Evolutionary conservation across 805 yeast species (phyloP).

Genomic region (Metschnikowia vanudenii): DNA sequence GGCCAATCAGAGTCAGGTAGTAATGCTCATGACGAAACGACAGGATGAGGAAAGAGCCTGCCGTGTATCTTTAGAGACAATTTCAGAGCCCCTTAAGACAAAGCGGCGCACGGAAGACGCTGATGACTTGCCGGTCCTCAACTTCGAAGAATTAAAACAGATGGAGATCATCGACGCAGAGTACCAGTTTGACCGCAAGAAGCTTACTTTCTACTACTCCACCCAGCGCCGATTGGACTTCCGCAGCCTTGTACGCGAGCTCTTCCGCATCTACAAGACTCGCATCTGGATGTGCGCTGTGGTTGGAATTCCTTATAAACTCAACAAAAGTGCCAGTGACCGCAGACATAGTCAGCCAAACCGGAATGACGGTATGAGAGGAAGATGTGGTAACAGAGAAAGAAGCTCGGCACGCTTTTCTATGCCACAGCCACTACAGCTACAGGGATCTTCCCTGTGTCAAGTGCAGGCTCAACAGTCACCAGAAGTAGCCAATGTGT

Average conservation of each 20-base stretch:
- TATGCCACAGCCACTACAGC: background rate
- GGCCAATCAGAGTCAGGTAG: conserved; percentile 61
- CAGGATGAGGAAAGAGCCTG: conserved; percentile 68
- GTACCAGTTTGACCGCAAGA: conserved; percentile 78
- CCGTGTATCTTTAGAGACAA: conserved; percentile 51
- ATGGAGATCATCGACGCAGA: conserved; percentile 72
- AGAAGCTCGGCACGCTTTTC: background rate
- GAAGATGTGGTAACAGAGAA: background rate
- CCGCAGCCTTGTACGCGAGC: conserved; percentile 67
- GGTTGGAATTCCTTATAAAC: conserved; percentile 35
- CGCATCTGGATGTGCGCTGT: conserved; percentile 85
- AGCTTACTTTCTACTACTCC: conserved; percentile 61
- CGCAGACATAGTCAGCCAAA: background rate
- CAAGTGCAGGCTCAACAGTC: background rate
- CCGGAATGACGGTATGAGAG: background rate
- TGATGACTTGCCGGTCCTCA: conserved; percentile 1
- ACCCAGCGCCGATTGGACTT: conserved; percentile 66
- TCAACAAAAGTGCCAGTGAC: background rate
- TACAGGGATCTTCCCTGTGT: background rate
- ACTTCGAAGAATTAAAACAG: conserved; percentile 33
- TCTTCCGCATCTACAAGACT: conserved; percentile 73
- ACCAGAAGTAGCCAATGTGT: background rate
- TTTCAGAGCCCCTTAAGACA: conserved; percentile 37
- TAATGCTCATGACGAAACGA: conserved; percentile 55
- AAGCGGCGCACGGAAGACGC: background rate